Percentiles rank a stretch among this genome's conserved stretches.
These are phyloP conservation scores for Albizia julibrissin DNA, from an alignment of 306 rosid species.

Conservation along the genomic window DNA sequence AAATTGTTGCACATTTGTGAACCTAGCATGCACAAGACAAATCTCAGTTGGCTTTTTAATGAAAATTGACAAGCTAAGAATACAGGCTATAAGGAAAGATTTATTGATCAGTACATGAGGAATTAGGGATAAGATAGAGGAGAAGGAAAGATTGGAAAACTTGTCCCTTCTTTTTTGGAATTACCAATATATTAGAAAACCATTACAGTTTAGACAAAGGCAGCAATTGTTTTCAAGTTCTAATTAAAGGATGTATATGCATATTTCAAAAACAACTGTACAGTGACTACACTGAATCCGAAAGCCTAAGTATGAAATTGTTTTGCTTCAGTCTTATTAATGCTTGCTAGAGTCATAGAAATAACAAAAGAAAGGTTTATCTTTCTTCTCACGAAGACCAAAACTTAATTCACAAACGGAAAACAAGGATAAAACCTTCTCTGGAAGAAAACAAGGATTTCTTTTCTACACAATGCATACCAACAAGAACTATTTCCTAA, in stretches of 20 bases:
- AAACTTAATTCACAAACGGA: conserved; percentile 20
- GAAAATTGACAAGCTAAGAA: conserved; percentile 20
- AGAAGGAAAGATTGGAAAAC: neutral
- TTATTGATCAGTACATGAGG: neutral
- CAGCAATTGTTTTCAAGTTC: neutral
- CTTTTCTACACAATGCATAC: conserved; percentile 12
- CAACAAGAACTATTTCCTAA: conserved; percentile 2
- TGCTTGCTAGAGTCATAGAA: conserved; percentile 1
- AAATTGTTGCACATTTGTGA: conserved; percentile 95
- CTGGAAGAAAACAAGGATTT: neutral
- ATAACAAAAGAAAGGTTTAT: conserved; percentile 4
- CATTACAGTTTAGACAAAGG: conserved; percentile 14
- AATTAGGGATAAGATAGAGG: neutral
- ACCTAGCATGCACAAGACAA: conserved; percentile 54
- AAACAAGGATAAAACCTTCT: neutral
- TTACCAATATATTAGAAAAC: conserved; percentile 27
- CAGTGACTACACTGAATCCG: neutral
- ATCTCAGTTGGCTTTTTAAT: conserved; percentile 23
- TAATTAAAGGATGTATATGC: neutral
- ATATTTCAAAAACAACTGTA: neutral
- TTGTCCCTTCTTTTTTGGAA: conserved; percentile 9
- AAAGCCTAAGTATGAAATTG: conserved; percentile 20
- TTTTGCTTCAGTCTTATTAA: conserved; percentile 2
- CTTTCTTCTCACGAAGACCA: neutral
- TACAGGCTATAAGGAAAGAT: conserved; percentile 21